Conservation (phyloP, 768 basidiomycete genomes). For the Mycena chlorophos region DNA sequence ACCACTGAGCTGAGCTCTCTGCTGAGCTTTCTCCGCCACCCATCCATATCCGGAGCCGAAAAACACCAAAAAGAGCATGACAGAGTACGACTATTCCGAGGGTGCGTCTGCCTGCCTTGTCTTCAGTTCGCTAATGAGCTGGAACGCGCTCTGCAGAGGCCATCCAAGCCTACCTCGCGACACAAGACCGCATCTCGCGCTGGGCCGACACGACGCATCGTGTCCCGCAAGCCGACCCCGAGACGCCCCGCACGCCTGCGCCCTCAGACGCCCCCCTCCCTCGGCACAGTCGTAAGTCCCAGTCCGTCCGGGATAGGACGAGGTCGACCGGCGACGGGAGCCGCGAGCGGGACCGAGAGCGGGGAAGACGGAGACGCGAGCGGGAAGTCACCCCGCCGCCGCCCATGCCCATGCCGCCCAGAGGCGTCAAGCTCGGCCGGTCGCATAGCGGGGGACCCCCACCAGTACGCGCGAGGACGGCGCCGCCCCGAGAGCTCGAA, state of each 20-base stretch:
- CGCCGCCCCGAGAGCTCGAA: neutral
- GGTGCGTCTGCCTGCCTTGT: no score
- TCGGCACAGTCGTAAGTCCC: neutral
- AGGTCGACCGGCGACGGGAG: neutral
- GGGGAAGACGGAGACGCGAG: neutral
- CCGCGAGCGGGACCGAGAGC: neutral
- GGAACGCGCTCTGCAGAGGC: no score
- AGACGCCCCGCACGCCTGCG: neutral
- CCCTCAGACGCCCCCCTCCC: neutral
- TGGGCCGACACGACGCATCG: neutral
- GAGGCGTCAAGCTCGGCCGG: neutral
- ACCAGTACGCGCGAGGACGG: neutral
- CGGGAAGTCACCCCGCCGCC: neutral
- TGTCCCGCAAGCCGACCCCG: neutral
- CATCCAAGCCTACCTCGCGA: neutral
- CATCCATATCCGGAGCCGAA: neutral
- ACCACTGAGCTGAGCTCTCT: neutral
- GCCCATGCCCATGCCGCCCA: neutral
- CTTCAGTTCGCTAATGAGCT: no score
- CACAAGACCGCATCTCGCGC: conserved; percentile 1
- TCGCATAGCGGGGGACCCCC: neutral
- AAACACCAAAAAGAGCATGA: neutral
- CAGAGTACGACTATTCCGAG: conserved; percentile 2
- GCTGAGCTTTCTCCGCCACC: no score
- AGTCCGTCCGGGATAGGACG: neutral